A percentile compares a stretch with the other conserved stretches of the same genome.
Conservation (phyloP, 2,329 filamentous ascomycete genomes). For the Neoscytalidium dimidiatum region DNA sequence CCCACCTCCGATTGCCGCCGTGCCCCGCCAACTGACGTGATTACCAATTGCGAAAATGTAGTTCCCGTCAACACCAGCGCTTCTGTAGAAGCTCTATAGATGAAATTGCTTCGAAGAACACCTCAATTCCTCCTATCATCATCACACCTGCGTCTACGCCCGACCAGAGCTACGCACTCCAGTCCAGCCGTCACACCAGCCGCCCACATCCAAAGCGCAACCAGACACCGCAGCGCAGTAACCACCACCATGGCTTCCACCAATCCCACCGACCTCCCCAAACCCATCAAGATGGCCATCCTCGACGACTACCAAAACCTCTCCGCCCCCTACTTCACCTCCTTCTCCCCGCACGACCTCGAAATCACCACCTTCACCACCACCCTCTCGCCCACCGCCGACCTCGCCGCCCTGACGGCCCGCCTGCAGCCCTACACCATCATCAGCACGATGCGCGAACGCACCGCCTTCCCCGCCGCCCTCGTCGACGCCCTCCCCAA, state of each 20-base stretch:
- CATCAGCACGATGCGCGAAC: constrained; percentile 80
- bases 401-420: constrained; percentile 53
- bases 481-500: constrained; percentile 71
- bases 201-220: background rate
- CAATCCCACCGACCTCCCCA: background rate
- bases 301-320: constrained; percentile 76
- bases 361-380: background rate
- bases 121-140: background rate
- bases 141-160: background rate
- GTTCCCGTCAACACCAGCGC: background rate
- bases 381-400: background rate
- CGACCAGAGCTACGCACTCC: background rate
- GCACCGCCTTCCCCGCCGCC: constrained; percentile 71
- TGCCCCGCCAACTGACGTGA: constrained; percentile 8
- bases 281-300: constrained; percentile 52
- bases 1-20: constrained; percentile 4
- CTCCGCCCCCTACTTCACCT: constrained; percentile 60
- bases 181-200: background rate
- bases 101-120: background rate
- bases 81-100: background rate
- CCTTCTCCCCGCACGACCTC: constrained; percentile 48
- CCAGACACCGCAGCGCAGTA: background rate
- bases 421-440: constrained; percentile 70
- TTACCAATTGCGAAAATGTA: background rate
- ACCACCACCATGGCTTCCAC: background rate